These are phyloP conservation scores for Staphylotrichum longicolle DNA, from an alignment of 495 filamentous ascomycete species.

Conservation along the genomic window DNA sequence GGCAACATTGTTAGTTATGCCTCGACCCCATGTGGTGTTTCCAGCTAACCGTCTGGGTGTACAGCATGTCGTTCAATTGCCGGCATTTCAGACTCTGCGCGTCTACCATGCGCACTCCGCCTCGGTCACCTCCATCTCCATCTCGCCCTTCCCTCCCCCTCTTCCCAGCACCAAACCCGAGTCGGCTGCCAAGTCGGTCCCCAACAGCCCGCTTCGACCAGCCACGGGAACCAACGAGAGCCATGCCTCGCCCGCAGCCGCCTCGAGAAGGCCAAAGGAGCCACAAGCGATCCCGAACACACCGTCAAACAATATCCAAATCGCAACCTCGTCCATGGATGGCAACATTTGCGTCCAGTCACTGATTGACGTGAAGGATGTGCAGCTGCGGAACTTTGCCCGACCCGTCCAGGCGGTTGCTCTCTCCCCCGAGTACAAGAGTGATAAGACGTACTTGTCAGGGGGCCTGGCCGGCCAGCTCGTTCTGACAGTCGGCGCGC, in stretches of 20 bases:
- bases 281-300: constrained; percentile 57
- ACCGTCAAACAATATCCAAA: constrained; percentile 83
- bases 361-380: constrained; percentile 69
- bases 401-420: constrained; percentile 87
- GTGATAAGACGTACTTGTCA: constrained; percentile 80
- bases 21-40: not conserved
- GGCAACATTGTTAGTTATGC: constrained; percentile 77
- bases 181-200: constrained; percentile 42
- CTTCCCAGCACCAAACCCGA: constrained; percentile 59
- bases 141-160: constrained; percentile 85
- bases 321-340: constrained; percentile 91
- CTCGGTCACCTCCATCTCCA: constrained; percentile 81
- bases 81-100: constrained; percentile 72
- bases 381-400: constrained; percentile 87
- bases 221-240: constrained; percentile 46
- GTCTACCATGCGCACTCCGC: constrained; percentile 90
- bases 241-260: constrained; percentile 51
- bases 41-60: constrained; percentile 24
- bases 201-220: constrained; percentile 42
- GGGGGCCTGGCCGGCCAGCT: constrained; percentile 87
- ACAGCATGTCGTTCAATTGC: constrained; percentile 82
- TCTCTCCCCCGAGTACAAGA: constrained; percentile 88
- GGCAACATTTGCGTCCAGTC: constrained; percentile 90
- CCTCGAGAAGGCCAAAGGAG: constrained; percentile 49
- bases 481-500: constrained; percentile 81